Conservation (phyloP, 345 rosid species). For the Lumnitzera littorea region DNA sequence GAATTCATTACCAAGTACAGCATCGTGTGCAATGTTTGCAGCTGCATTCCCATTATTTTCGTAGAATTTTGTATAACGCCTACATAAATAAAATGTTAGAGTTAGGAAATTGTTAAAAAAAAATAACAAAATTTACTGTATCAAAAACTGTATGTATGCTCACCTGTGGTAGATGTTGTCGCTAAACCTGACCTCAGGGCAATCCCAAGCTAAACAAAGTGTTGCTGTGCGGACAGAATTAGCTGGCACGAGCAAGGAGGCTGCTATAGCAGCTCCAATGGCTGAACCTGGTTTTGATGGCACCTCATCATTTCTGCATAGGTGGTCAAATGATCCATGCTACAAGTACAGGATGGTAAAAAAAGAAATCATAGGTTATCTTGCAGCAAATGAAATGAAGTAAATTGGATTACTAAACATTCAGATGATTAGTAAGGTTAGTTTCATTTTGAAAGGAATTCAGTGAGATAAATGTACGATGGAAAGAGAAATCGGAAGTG, state of each 20-base stretch:
- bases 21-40: constrained; percentile 72
- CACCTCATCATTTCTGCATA: constrained; percentile 24
- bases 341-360: constrained; percentile 17
- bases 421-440: too few relatives aligned
- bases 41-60: constrained; percentile 66
- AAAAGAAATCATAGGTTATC: not conserved
- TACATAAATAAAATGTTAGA: constrained; percentile 21
- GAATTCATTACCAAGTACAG: constrained; percentile 51
- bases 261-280: constrained; percentile 91
- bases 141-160: constrained; percentile 2
- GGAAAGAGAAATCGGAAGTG: too few relatives aligned
- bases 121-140: not conserved
- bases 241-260: constrained; percentile 55
- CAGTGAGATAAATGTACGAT: too few relatives aligned
- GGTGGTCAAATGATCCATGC: constrained; percentile 68
- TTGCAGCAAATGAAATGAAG: too few relatives aligned
- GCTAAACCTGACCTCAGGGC: constrained; percentile 68
- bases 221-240: constrained; percentile 44
- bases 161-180: constrained; percentile 73
- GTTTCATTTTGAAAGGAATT: too few relatives aligned
- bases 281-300: constrained; percentile 76
- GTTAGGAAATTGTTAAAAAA: not conserved
- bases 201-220: constrained; percentile 92
- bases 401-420: too few relatives aligned
- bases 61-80: constrained; percentile 86